Evolutionary conservation across 73 alveolate genomes (phyloP).

Genomic region (Blepharisma stoltei): DNA sequence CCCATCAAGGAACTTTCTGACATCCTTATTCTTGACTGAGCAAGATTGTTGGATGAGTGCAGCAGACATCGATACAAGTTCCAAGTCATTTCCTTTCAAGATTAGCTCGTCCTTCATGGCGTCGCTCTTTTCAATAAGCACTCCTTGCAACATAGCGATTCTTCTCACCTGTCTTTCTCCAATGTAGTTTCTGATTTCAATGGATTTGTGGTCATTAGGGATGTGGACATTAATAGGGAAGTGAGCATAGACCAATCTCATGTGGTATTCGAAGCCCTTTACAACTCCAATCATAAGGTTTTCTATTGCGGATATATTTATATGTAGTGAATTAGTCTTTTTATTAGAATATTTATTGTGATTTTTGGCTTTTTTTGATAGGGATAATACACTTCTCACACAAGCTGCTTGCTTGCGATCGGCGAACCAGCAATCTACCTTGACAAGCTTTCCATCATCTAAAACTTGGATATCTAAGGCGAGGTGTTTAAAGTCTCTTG

Average conservation of each 20-base stretch:
- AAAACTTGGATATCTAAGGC: constrained; percentile 66
- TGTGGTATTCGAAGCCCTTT: constrained; percentile 83
- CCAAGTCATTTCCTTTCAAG: constrained; percentile 40
- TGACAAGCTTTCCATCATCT: too few relatives aligned
- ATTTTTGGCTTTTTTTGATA: too few relatives aligned
- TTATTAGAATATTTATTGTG: constrained; percentile 41
- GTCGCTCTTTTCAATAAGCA: constrained; percentile 60
- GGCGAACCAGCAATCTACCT: too few relatives aligned
- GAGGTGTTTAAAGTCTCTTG: constrained; percentile 77
- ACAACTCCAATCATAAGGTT: constrained; percentile 73
- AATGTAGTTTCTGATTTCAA: constrained; percentile 89
- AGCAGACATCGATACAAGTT: constrained; percentile 33
- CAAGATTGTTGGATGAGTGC: constrained; percentile 74
- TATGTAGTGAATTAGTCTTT: constrained; percentile 44
- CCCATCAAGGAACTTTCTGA: constrained; percentile 95
- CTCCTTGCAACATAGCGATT: constrained; percentile 80
- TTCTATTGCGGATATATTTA: constrained; percentile 46
- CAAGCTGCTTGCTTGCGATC: constrained; percentile 38
- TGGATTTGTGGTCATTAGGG: constrained; percentile 69
- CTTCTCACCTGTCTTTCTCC: constrained; percentile 89
- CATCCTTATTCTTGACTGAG: constrained; percentile 88
- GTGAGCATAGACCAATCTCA: constrained; percentile 94
- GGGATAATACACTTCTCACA: constrained; percentile 43
- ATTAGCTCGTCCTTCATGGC: constrained; percentile 45
- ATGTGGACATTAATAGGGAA: constrained; percentile 88